Percentiles rank a stretch among this genome's conserved stretches.
phyloP scores from a whole-genome alignment of 257 asterid species.

The Nemophila menziesii region DNA sequence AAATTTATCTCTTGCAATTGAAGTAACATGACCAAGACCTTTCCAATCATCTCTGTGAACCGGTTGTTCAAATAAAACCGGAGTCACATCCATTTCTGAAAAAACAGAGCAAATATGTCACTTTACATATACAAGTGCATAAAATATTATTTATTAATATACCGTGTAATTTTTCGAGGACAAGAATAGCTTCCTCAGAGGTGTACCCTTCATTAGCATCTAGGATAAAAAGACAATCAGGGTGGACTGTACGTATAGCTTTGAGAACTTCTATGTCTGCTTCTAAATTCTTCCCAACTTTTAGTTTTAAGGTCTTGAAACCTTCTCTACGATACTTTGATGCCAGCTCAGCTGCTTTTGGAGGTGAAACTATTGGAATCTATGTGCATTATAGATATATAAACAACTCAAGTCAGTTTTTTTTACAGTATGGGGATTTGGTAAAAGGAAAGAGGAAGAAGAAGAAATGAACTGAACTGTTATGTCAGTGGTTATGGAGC shows the following conservation, averaged over 20 bases:
- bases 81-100: constrained; percentile 72
- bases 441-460: neutral
- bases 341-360: constrained; percentile 77
- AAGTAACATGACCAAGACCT: constrained; percentile 61
- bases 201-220: constrained; percentile 93
- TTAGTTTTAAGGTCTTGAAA: constrained; percentile 71
- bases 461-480: constrained; percentile 38
- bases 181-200: constrained; percentile 67
- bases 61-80: constrained; percentile 81
- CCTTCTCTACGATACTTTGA: constrained; percentile 47
- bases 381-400: constrained; percentile 15
- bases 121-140: neutral
- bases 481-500: constrained; percentile 63
- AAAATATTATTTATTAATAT: constrained; percentile 4
- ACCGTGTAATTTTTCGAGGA: constrained; percentile 69
- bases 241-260: constrained; percentile 68
- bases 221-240: constrained; percentile 65
- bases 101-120: neutral
- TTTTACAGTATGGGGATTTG: neutral
- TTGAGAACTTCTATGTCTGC: constrained; percentile 72
- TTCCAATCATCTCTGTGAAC: constrained; percentile 88
- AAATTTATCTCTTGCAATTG: constrained; percentile 49
- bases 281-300: constrained; percentile 65
- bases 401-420: neutral
- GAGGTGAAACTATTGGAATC: constrained; percentile 81